Conservation (phyloP, 176 grass and related monocot species). For the Zea mays region DNA sequence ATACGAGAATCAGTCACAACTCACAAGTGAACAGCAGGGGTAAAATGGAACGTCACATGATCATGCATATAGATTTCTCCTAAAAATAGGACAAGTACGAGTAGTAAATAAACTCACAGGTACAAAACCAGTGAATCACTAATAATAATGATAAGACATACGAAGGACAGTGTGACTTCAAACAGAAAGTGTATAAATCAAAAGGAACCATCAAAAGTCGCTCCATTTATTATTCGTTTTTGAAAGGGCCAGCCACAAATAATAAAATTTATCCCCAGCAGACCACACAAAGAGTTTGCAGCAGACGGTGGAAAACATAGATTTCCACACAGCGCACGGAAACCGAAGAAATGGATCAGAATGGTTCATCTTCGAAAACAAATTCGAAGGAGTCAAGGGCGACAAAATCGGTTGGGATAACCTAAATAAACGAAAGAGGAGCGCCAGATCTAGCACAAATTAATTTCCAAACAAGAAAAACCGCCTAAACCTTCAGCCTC, state of each 20-base stretch:
- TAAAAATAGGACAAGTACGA: neutral
- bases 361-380: neutral
- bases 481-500: neutral
- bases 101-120: neutral
- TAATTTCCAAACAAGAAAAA: neutral
- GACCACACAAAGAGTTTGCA: neutral
- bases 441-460: conserved; percentile 14
- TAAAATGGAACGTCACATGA: neutral
- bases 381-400: neutral
- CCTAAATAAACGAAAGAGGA: neutral
- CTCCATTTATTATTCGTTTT: conserved; percentile 11
- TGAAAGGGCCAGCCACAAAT: neutral
- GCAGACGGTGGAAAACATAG: neutral
- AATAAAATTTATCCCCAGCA: neutral
- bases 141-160: neutral
- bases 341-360: neutral
- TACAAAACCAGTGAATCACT: neutral
- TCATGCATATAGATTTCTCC: neutral
- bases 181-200: neutral
- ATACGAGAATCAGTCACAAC: neutral
- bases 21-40: neutral
- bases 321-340: neutral
- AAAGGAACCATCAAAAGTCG: neutral
- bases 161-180: neutral
- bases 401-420: neutral